Conservation (phyloP, 352 stramenopile genomes). For the Thalassiosira hispida region DNA sequence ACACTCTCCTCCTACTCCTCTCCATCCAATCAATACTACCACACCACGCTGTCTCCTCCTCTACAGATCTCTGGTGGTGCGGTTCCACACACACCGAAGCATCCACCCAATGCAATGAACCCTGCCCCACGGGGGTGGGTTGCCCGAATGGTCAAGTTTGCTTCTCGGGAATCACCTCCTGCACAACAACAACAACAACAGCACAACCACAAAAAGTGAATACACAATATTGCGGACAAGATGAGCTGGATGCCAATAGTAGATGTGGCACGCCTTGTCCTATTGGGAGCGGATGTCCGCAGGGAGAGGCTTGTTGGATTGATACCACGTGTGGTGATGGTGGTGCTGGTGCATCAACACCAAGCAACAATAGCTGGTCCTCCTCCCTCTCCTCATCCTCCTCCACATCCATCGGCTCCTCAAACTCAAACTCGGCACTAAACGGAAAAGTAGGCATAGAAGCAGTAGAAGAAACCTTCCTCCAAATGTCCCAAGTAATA, state of each 20-base stretch:
- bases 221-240: constrained; percentile 4
- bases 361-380: background rate
- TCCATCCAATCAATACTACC: background rate
- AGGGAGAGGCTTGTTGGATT: constrained; percentile 16
- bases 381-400: constrained; percentile 18
- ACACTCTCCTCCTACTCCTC: too few species aligned
- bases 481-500: constrained; percentile 33
- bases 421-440: constrained; percentile 2
- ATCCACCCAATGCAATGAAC: background rate
- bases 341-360: too few species aligned
- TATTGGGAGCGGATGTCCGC: constrained; percentile 7
- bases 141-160: constrained; percentile 13
- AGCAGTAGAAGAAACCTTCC: constrained; percentile 36
- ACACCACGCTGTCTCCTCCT: background rate
- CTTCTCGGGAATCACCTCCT: constrained; percentile 15
- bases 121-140: constrained; percentile 17
- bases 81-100: constrained; percentile 8
- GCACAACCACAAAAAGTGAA: background rate
- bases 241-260: constrained; percentile 5
- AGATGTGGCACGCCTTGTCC: constrained; percentile 3
- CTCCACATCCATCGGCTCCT: background rate
- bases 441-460: background rate
- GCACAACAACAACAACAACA: background rate
- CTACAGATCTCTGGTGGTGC: constrained; percentile 16
- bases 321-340: constrained; percentile 1